phyloP scores from a whole-genome alignment of 73 alveolate genomes.

The Paraurostyla sp. region DNA sequence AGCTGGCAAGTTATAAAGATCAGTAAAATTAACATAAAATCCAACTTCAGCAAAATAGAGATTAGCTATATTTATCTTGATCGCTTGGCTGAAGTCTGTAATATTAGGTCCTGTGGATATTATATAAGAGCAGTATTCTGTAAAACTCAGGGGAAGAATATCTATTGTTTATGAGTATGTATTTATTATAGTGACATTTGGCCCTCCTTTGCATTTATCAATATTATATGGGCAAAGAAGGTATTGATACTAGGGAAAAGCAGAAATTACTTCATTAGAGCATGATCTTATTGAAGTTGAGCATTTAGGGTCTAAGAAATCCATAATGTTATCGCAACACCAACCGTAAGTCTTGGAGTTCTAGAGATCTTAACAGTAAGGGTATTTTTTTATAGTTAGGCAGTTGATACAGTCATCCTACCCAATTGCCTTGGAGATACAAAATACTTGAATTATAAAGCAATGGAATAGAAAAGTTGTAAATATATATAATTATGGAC shows the following conservation, averaged over 20 bases:
- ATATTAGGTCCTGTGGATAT: background rate
- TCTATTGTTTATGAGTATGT: background rate
- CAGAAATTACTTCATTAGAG: background rate
- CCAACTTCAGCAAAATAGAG: background rate
- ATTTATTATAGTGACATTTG: background rate
- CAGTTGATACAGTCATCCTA: conserved; percentile 37
- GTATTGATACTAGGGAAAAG: background rate
- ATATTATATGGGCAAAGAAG: conserved; percentile 9
- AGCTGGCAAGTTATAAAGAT: background rate
- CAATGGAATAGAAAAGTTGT: background rate
- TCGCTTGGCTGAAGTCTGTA: background rate
- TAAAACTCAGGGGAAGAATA: conserved; percentile 24
- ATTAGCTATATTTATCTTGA: background rate
- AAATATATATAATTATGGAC: too few species aligned
- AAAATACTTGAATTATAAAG: background rate
- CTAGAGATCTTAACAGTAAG: background rate
- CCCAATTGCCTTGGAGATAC: background rate
- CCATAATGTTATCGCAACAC: conserved; percentile 18
- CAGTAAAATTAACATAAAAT: background rate
- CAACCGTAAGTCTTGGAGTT: background rate
- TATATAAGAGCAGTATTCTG: conserved; percentile 16
- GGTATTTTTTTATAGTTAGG: background rate
- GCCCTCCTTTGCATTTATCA: conserved; percentile 16
- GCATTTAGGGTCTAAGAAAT: conserved; percentile 1
- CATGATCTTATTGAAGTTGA: background rate